Evolutionary conservation across 2,329 filamentous ascomycete genomes (phyloP), one percentile per base, ranked within the genome.

Genomic region (Stagonosporopsis vannaccii): DNA sequence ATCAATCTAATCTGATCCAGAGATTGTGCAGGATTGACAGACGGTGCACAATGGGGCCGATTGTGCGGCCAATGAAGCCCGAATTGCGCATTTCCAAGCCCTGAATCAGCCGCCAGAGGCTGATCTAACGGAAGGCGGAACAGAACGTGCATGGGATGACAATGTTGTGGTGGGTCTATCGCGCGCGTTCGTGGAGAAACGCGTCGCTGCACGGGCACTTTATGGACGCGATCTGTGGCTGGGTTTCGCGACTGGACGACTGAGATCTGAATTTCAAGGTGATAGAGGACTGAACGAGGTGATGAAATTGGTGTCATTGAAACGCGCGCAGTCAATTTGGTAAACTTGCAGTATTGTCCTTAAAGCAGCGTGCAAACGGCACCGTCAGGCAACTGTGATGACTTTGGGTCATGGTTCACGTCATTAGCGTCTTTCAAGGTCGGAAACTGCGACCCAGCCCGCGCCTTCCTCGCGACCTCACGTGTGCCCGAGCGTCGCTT

Each of bases 111-210:
- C 69, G 65, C 60, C 61, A 58, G 51, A 60, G 48, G 50, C 59
- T 54, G 55, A 51, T 57, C 65, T 63, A 67, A 65, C 65, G 63
- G 25, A 49, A 56, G 53, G 46, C 60, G 63, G 66, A 65, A 63
- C 47, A 54, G 61, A 58, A 55, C 60, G 58, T 69, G 67, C 61
- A 46, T 40, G 49, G 37, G 25, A 50, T 46, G 43, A 42, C 33
- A 48, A 49, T 69, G 65, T 70, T 70, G 59, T 71, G 66, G 69
- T 72, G 69, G 69, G 61, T 50, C 59, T 47, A 59, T 44, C 60
- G 64, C 70, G 70, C 69, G 71, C 69, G 70, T 73, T 62, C 56
- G 60, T 48, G 40, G 51, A 60, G 60, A 52, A 64, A 59, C 70
- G 70, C 70, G 69, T 58, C 53, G 30, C 30, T 52, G 64, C 65